Conservation (phyloP, 139 green algal species). For the Astrephomene gubernaculifera region DNA sequence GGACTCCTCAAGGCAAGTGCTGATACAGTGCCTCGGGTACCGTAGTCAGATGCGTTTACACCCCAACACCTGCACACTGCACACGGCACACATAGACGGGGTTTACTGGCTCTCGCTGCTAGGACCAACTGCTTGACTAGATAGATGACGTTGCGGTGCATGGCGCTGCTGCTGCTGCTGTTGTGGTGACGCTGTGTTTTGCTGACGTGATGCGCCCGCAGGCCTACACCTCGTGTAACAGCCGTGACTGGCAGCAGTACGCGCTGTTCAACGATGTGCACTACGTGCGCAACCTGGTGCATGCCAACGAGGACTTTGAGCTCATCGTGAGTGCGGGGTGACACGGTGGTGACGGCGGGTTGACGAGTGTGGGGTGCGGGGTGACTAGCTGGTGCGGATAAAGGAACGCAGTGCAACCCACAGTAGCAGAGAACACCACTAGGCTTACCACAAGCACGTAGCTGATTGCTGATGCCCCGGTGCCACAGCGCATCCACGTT, state of each 20-base stretch:
- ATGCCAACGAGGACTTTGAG: constrained; percentile 52
- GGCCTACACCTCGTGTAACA: background rate
- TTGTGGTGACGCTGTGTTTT: too few species aligned
- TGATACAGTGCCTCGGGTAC: background rate
- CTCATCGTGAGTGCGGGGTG: constrained; percentile 44
- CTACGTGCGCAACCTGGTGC: constrained; percentile 60
- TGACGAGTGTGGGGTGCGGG: too few species aligned
- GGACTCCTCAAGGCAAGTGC: constrained; percentile 5
- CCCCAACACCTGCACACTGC: background rate
- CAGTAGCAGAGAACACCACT: too few species aligned
- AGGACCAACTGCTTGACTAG: background rate
- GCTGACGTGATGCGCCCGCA: background rate
- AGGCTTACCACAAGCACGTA: too few species aligned
- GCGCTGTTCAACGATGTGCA: constrained; percentile 49
- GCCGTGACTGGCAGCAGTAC: constrained; percentile 40
- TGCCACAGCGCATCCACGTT: too few species aligned
- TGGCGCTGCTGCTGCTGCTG: background rate
- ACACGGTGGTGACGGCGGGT: background rate
- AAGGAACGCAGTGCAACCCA: too few species aligned
- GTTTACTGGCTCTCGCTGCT: background rate
- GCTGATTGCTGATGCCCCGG: too few species aligned
- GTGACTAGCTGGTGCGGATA: too few species aligned
- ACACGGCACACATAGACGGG: background rate
- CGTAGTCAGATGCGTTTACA: background rate
- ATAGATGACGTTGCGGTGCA: background rate